phyloP scores from a whole-genome alignment of 1,284 basidiomycete genomes.

The Agroathelia rolfsii region DNA sequence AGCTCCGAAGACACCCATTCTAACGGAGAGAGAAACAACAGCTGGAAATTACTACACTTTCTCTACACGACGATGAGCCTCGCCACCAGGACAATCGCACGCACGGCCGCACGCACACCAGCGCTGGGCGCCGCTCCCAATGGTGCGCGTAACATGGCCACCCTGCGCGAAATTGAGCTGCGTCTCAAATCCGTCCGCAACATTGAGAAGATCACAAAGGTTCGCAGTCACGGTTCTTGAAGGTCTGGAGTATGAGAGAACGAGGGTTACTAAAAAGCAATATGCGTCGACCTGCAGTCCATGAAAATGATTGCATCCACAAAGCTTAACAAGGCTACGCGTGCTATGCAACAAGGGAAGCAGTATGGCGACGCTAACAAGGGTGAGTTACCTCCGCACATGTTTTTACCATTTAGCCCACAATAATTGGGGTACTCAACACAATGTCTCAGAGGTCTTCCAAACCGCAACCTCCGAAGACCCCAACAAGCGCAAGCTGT shows the following conservation, averaged over 20 bases:
- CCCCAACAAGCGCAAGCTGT: slow-evolving; percentile 66
- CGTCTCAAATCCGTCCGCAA: slow-evolving; percentile 96
- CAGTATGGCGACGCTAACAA: slow-evolving; percentile 90
- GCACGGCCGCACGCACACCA: slow-evolving; percentile 45
- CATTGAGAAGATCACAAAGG: slow-evolving; percentile 99
- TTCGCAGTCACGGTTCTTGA: slow-evolving; percentile 27
- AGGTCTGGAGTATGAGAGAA: slow-evolving; percentile 27
- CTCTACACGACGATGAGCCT: slow-evolving; percentile 31
- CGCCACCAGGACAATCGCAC: slow-evolving; percentile 60
- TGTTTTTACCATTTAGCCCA: no score
- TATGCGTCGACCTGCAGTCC: slow-evolving; percentile 54
- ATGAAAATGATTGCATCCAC: slow-evolving; percentile 99
- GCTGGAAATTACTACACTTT: no score
- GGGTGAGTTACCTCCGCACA: slow-evolving; percentile 42
- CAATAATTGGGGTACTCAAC: neutral
- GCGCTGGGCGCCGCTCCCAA: slow-evolving; percentile 52
- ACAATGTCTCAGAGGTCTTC: slow-evolving; percentile 68
- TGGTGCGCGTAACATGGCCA: slow-evolving; percentile 85
- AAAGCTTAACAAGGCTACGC: slow-evolving; percentile 91
- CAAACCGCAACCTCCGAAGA: slow-evolving; percentile 58
- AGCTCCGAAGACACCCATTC: slow-evolving; percentile 22
- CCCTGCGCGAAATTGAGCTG: slow-evolving; percentile 93
- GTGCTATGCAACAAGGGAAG: slow-evolving; percentile 91
- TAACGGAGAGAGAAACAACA: no score
- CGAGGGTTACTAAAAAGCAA: no score